Conservation (phyloP, 1,284 basidiomycete genomes). For the Ustanciosporium gigantosporum region DNA sequence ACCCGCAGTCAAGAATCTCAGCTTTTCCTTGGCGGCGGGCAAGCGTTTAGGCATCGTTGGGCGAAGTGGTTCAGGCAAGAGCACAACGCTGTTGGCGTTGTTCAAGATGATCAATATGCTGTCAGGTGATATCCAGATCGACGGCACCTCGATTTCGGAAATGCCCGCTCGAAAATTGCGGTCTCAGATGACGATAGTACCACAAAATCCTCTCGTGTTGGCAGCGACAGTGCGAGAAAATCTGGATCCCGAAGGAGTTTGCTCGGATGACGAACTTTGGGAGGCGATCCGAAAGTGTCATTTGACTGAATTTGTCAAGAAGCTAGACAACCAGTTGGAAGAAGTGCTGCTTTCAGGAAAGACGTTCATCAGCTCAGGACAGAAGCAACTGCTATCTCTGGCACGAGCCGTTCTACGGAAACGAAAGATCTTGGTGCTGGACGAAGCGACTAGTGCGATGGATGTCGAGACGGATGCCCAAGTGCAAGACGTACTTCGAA, state of each 20-base stretch:
- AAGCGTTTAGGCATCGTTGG: slow-evolving; percentile 43
- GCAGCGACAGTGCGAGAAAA: slow-evolving; percentile 54
- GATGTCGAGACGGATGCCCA: slow-evolving; percentile 35
- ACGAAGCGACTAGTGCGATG: slow-evolving; percentile 62
- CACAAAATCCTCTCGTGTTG: slow-evolving; percentile 54
- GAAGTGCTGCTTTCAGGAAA: slow-evolving; percentile 20
- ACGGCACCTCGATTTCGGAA: slow-evolving; percentile 18
- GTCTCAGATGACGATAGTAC: slow-evolving; percentile 43
- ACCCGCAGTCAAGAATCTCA: slow-evolving; percentile 40
- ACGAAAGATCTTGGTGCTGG: slow-evolving; percentile 66
- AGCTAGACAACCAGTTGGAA: slow-evolving; percentile 39
- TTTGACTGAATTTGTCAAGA: slow-evolving; percentile 45
- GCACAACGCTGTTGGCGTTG: slow-evolving; percentile 44
- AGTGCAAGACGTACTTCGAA: slow-evolving; percentile 70
- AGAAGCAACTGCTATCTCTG: slow-evolving; percentile 61
- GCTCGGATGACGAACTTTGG: slow-evolving; percentile 53
- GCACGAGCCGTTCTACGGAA: slow-evolving; percentile 66
- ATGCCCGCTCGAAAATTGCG: slow-evolving; percentile 22
- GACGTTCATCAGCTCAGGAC: slow-evolving; percentile 30
- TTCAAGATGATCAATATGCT: slow-evolving; percentile 44
- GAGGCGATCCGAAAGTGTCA: slow-evolving; percentile 46
- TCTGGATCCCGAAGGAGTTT: slow-evolving; percentile 42
- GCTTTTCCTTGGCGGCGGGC: slow-evolving; percentile 24
- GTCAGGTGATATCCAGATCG: slow-evolving; percentile 38
- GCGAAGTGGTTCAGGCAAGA: slow-evolving; percentile 43